Conservation (phyloP, 2,329 filamentous ascomycete species). For the Phyllosticta capitalensis region DNA sequence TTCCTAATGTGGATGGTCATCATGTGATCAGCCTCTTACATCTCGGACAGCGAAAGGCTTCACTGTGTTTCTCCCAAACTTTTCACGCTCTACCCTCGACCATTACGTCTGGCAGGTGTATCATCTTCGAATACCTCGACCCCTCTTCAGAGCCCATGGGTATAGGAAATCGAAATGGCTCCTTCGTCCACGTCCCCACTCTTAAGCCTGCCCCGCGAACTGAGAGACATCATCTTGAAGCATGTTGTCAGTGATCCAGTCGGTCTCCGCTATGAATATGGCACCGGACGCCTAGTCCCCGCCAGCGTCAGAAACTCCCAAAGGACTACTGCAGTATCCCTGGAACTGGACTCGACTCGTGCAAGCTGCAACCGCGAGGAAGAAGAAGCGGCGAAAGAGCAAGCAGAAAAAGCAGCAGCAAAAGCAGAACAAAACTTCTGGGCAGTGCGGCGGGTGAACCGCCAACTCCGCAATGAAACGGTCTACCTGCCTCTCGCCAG, state of each 20-base stretch:
- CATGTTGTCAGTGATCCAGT: slow-evolving; percentile 1
- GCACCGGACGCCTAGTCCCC: neutral
- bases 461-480: neutral
- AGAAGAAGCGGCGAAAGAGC: neutral
- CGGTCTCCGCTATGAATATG: slow-evolving; percentile 8
- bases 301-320: neutral
- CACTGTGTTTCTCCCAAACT: no score
- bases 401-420: neutral
- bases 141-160: neutral
- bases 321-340: neutral
- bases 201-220: slow-evolving; percentile 10
- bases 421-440: neutral
- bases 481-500: neutral
- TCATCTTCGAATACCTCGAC: no score
- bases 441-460: slow-evolving; percentile 1
- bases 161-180: neutral
- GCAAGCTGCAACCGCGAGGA: neutral
- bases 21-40: no score
- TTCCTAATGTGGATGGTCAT: no score
- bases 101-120: no score
- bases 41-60: no score
- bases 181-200: neutral
- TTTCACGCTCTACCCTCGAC: no score
- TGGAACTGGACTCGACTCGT: neutral
- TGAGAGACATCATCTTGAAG: slow-evolving; percentile 4